These are phyloP conservation scores for Allantophomopsis cytisporea DNA, from an alignment of 2,329 filamentous ascomycete genomes.

Conservation along the genomic window DNA sequence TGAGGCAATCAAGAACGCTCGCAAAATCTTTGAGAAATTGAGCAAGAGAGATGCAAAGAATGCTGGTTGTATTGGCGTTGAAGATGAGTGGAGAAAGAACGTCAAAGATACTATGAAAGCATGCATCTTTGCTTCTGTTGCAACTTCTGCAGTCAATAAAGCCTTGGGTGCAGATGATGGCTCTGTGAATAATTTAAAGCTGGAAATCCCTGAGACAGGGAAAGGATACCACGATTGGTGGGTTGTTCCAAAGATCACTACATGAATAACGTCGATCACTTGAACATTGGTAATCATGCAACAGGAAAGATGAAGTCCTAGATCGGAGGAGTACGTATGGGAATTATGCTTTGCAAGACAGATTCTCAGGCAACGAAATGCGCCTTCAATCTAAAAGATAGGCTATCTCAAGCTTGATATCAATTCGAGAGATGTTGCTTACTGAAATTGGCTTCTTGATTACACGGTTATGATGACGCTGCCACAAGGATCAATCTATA, in stretches of 20 bases:
- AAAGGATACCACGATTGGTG: slow-evolving; percentile 51
- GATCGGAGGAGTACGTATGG: too few species aligned
- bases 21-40: slow-evolving; percentile 41
- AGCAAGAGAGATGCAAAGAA: slow-evolving; percentile 35
- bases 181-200: slow-evolving; percentile 21
- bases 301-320: too few species aligned
- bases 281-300: too few species aligned
- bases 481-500: too few species aligned
- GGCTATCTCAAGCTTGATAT: too few species aligned
- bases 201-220: slow-evolving; percentile 36
- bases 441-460: too few species aligned
- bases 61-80: slow-evolving; percentile 39
- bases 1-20: slow-evolving; percentile 21
- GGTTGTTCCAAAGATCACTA: slow-evolving; percentile 35
- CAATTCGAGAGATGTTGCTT: too few species aligned
- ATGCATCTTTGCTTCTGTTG: slow-evolving; percentile 57
- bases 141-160: slow-evolving; percentile 45
- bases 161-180: slow-evolving; percentile 22
- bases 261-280: too few species aligned
- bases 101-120: slow-evolving; percentile 50
- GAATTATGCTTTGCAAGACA: too few species aligned
- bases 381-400: too few species aligned
- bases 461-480: too few species aligned
- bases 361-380: too few species aligned
- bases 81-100: slow-evolving; percentile 47